Percentiles rank a stretch among this genome's conserved stretches.
Conservation (phyloP, 2,329 filamentous ascomycete species). For the Pseudocercospora fuligena region DNA sequence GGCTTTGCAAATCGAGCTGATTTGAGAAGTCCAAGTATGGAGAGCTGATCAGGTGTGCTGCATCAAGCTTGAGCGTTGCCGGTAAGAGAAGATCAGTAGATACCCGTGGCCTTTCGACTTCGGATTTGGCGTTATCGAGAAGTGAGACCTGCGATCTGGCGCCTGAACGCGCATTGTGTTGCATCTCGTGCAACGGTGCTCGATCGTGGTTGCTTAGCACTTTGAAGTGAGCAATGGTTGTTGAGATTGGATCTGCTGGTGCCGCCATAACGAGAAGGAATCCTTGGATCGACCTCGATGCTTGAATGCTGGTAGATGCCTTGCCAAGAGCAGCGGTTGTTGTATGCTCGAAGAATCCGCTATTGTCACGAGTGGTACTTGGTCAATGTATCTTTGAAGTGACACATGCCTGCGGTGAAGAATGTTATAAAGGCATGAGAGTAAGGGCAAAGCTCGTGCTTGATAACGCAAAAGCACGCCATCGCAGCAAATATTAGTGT, state of each 20-base stretch:
- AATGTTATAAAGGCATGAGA: neutral
- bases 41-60: conserved; percentile 53
- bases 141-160: neutral
- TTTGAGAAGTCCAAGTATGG: conserved; percentile 75
- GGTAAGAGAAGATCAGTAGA: neutral
- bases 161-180: neutral
- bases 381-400: neutral
- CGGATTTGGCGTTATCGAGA: neutral
- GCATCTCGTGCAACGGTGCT: neutral
- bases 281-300: neutral
- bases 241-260: neutral
- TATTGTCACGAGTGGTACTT: neutral
- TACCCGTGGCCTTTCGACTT: neutral
- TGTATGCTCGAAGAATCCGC: neutral
- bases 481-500: neutral
- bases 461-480: conserved; percentile 4
- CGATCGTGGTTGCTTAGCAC: neutral
- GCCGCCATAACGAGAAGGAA: neutral
- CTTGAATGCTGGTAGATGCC: neutral
- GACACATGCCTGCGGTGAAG: neutral
- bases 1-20: conserved; percentile 70
- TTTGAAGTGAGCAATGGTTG: neutral
- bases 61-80: conserved; percentile 20
- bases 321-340: neutral
- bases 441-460: conserved; percentile 3